Conservation (phyloP, 208 protist genomes). For the Leishmania martiniquensis region DNA sequence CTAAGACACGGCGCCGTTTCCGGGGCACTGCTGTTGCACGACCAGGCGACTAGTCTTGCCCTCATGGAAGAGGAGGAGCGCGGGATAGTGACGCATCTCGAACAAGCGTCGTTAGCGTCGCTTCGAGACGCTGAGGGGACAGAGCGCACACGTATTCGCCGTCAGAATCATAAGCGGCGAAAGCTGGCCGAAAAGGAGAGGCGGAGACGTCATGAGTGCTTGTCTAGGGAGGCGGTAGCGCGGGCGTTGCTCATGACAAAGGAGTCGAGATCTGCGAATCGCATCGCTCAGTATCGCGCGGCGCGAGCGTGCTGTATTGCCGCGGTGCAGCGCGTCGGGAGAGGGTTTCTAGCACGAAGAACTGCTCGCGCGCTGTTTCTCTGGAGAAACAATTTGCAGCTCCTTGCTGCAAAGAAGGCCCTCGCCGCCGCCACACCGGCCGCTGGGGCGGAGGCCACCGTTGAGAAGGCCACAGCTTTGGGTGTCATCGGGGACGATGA, state of each 20-base stretch:
- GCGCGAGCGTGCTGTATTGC: constrained; percentile 4
- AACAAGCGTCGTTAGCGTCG: not conserved
- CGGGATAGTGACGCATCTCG: not conserved
- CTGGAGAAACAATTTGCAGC: not conserved
- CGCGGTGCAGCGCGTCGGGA: constrained; percentile 30
- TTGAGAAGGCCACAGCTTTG: no score
- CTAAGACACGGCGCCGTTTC: constrained; percentile 36
- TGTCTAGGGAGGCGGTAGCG: not conserved
- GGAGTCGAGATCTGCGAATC: not conserved
- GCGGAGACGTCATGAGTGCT: not conserved
- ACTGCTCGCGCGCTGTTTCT: not conserved
- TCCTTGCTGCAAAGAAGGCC: not conserved
- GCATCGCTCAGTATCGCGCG: constrained; percentile 6
- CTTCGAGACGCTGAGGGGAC: not conserved
- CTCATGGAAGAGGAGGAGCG: constrained; percentile 20
- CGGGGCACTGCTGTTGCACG: constrained; percentile 21
- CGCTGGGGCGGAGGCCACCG: not conserved
- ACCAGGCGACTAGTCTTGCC: constrained; percentile 12
- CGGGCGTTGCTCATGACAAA: not conserved
- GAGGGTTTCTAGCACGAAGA: constrained; percentile 6
- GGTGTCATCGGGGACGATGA: not conserved
- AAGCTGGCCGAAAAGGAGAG: constrained; percentile 25
- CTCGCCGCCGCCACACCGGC: no score
- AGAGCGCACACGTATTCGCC: not conserved
- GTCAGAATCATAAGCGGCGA: constrained; percentile 6